phyloP scores from a whole-genome alignment of 441 rosid genomes.

The Metrosideros polymorpha region DNA sequence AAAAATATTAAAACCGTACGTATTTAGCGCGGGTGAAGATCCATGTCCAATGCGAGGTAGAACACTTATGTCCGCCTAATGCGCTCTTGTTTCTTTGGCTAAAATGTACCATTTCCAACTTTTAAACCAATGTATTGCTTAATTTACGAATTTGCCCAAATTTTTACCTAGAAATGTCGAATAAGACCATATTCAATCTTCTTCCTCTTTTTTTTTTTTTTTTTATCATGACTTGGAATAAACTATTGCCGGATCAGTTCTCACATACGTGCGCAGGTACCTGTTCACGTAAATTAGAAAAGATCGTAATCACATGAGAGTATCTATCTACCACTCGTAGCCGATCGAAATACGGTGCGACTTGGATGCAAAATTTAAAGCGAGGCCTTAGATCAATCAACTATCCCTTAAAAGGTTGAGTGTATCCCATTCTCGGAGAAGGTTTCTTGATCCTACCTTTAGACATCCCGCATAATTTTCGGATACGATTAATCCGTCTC shows the following conservation, averaged over 20 bases:
- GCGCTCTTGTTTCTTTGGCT: background rate
- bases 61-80: background rate
- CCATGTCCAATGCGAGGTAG: background rate
- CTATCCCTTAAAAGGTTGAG: background rate
- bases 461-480: background rate
- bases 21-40: background rate
- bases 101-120: background rate
- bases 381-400: background rate
- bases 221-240: background rate
- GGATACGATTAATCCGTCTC: background rate
- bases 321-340: fast-evolving
- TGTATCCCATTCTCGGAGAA: background rate
- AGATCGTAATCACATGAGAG: background rate
- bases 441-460: background rate
- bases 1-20: background rate
- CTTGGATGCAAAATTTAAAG: background rate
- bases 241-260: background rate
- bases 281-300: background rate
- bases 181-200: background rate
- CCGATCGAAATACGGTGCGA: fast-evolving
- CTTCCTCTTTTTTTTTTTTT: background rate
- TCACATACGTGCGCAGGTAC: background rate
- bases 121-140: background rate
- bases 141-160: background rate
- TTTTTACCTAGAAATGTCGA: background rate